phyloP scores from a whole-genome alignment of 139 green algal species.

The Chlamydomonas schloesseri region DNA sequence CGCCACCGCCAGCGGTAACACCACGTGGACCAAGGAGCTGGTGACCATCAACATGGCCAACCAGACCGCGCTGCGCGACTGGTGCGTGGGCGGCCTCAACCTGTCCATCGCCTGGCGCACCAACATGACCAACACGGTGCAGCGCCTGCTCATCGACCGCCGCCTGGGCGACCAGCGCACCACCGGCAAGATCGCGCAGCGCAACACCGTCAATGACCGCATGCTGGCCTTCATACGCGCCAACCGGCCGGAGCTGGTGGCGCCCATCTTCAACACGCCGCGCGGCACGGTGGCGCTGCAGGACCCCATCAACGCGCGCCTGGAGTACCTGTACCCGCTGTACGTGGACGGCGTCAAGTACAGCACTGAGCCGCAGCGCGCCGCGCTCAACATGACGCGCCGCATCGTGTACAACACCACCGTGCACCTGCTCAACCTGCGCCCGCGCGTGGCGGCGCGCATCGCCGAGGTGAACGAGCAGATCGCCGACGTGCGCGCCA shows the following conservation, averaged over 20 bases:
- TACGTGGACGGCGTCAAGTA: slow-evolving; percentile 50
- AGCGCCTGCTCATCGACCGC: slow-evolving; percentile 50
- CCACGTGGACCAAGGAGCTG: background rate
- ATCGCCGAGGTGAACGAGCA: slow-evolving; percentile 47
- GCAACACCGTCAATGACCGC: slow-evolving; percentile 31
- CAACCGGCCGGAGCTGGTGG: slow-evolving; percentile 56
- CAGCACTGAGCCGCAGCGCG: background rate
- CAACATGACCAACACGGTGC: slow-evolving; percentile 31
- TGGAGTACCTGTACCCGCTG: slow-evolving; percentile 44
- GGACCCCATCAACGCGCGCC: background rate
- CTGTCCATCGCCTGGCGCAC: slow-evolving; percentile 6
- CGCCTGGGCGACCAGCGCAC: slow-evolving; percentile 57
- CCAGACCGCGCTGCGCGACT: slow-evolving; percentile 18
- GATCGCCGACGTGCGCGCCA: slow-evolving; percentile 1
- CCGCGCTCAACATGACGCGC: slow-evolving; percentile 45
- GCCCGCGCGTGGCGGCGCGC: slow-evolving; percentile 36
- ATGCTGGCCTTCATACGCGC: slow-evolving; percentile 47
- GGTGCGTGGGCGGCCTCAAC: slow-evolving; percentile 13
- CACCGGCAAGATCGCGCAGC: slow-evolving; percentile 60
- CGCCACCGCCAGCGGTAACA: background rate
- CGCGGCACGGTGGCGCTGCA: slow-evolving; percentile 37
- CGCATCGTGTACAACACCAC: slow-evolving; percentile 36
- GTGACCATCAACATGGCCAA: background rate
- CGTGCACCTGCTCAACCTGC: slow-evolving; percentile 38
- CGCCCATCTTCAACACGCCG: slow-evolving; percentile 47